Percentiles rank a stretch among this genome's conserved stretches.
phyloP scores from a whole-genome alignment of 179 eudicot species.

The Heliamphora pulchella region DNA sequence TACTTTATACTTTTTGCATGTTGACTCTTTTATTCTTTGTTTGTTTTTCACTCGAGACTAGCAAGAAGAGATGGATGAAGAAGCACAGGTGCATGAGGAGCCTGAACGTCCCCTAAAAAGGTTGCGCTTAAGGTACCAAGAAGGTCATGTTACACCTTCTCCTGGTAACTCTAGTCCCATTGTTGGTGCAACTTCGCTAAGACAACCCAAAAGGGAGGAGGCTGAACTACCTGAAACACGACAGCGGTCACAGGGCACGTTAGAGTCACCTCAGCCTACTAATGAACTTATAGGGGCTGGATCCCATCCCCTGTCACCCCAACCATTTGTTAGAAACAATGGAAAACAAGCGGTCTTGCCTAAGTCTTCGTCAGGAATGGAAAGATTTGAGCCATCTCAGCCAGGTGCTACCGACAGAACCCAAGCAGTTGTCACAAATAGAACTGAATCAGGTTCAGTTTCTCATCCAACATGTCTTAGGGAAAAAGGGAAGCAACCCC shows the following conservation, averaged over 20 bases:
- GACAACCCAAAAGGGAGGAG: constrained; percentile 35
- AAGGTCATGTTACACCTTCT: constrained; percentile 23
- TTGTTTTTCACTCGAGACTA: constrained; percentile 16
- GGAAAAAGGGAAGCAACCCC: constrained; percentile 30
- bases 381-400: constrained; percentile 17
- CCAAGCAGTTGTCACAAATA: not conserved
- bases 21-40: no score
- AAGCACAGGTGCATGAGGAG: constrained; percentile 42
- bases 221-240: constrained; percentile 22
- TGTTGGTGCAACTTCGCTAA: constrained; percentile 14
- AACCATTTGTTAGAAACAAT: constrained; percentile 39
- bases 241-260: not conserved
- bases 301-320: constrained; percentile 24
- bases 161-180: constrained; percentile 17
- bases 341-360: constrained; percentile 55
- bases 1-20: not conserved
- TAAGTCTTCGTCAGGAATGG: constrained; percentile 18
- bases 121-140: constrained; percentile 46
- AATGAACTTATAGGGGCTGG: constrained; percentile 19
- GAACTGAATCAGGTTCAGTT: no score
- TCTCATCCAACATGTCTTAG: not conserved
- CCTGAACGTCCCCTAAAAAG: constrained; percentile 66
- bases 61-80: constrained; percentile 44
- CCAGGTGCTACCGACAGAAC: constrained; percentile 20
- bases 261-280: not conserved